A percentile compares a stretch with the other conserved stretches of the same genome.
These are phyloP conservation scores for Cladosporium halotolerans DNA, from an alignment of 2,329 filamentous ascomycete species.

Conservation along the genomic window DNA sequence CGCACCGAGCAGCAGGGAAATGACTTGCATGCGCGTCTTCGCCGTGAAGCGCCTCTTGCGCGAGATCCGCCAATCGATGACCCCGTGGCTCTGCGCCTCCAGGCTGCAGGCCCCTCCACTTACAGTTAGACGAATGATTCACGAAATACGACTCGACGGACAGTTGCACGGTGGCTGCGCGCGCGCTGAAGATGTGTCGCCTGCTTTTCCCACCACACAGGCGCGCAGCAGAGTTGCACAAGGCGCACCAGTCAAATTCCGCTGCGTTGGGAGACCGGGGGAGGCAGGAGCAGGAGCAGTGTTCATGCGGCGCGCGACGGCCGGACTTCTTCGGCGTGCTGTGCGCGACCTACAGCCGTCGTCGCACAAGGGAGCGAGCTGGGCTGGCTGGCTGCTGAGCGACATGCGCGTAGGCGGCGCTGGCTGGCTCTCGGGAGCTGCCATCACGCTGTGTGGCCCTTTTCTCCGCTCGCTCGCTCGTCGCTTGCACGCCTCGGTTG, in stretches of 20 bases:
- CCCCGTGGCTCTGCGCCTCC: slow-evolving; percentile 1
- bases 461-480: not conserved
- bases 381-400: not conserved
- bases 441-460: not conserved
- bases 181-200: slow-evolving; percentile 6
- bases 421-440: slow-evolving; percentile 4
- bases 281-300: slow-evolving; percentile 12
- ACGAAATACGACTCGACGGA: not conserved
- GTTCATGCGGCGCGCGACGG: slow-evolving; percentile 5
- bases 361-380: slow-evolving; percentile 11
- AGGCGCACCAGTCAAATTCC: slow-evolving; percentile 8
- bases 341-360: not conserved
- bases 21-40: slow-evolving; percentile 21
- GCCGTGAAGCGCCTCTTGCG: not conserved
- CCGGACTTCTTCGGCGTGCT: slow-evolving; percentile 21
- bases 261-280: slow-evolving; percentile 7
- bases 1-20: slow-evolving; percentile 23
- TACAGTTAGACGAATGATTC: not conserved
- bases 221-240: not conserved
- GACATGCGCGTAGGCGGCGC: slow-evolving; percentile 5
- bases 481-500: slow-evolving; percentile 5
- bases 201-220: not conserved
- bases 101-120: slow-evolving; percentile 4
- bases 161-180: slow-evolving; percentile 2
- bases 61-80: slow-evolving; percentile 1